Evolutionary conservation across 176 grass and related monocot genomes (phyloP).

Genomic region (Panicum miliaceum): DNA sequence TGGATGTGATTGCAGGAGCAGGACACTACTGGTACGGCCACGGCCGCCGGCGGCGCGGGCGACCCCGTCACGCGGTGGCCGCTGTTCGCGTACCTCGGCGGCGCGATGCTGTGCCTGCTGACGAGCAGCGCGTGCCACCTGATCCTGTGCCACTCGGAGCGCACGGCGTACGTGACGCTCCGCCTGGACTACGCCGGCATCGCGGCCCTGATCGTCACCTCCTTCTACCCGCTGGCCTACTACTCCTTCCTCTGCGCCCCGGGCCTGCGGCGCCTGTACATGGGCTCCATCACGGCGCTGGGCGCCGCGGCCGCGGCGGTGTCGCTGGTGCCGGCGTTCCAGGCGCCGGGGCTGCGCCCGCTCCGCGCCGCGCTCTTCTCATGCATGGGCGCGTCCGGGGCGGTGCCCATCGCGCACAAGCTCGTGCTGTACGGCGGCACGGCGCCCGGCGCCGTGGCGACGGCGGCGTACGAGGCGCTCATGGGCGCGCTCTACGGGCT

Average conservation of each 20-base stretch:
- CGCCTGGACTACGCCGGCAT: conserved; percentile 94
- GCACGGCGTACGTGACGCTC: conserved; percentile 62
- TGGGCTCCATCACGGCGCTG: conserved; percentile 63
- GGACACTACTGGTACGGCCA: background rate
- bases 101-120: conserved; percentile 90
- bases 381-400: conserved; percentile 68
- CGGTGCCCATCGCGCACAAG: conserved; percentile 76
- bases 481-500: conserved; percentile 76
- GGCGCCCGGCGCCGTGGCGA: conserved; percentile 42
- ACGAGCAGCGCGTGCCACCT: conserved; percentile 84
- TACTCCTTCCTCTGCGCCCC: conserved; percentile 78
- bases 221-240: conserved; percentile 86
- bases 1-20: background rate
- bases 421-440: conserved; percentile 39
- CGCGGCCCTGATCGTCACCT: conserved; percentile 75
- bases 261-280: conserved; percentile 54
- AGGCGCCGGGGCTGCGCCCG: conserved; percentile 60
- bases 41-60: background rate
- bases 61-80: conserved; percentile 82
- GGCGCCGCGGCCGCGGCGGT: conserved; percentile 43
- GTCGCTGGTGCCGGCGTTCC: conserved; percentile 70
- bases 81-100: conserved; percentile 67
- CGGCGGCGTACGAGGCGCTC: conserved; percentile 59
- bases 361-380: conserved; percentile 75
- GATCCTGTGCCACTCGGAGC: conserved; percentile 76